Percentiles rank a stretch among this genome's conserved stretches.
These are phyloP conservation scores for Colletotrichum sp. DNA, from an alignment of 2,329 filamentous ascomycete genomes.

Conservation along the genomic window DNA sequence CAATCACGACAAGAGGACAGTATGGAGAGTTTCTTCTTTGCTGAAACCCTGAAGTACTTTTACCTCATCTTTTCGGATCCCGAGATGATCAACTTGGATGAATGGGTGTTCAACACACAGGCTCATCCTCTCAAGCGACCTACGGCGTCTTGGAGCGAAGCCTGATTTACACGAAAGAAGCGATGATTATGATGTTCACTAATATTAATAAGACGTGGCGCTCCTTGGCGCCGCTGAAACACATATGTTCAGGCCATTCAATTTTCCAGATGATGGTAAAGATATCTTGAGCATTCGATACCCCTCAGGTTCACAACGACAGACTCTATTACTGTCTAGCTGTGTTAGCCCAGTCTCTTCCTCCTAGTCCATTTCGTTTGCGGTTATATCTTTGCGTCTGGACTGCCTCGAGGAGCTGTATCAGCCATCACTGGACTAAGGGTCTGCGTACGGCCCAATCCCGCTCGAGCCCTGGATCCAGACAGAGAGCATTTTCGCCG, in stretches of 20 bases:
- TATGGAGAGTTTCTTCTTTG: constrained; percentile 71
- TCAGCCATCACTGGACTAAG: background rate
- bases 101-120: constrained; percentile 67
- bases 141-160: background rate
- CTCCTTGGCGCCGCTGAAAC: background rate
- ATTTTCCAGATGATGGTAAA: background rate
- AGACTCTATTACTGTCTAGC: no score
- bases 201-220: background rate
- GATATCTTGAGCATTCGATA: background rate
- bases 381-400: background rate
- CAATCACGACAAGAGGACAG: constrained; percentile 45
- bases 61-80: constrained; percentile 74
- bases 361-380: background rate
- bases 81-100: constrained; percentile 67
- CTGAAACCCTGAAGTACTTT: constrained; percentile 79
- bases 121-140: constrained; percentile 47
- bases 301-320: background rate
- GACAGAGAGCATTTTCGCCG: background rate
- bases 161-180: background rate
- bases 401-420: background rate
- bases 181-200: background rate
- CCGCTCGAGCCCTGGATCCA: background rate
- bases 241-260: background rate
- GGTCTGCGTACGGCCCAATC: background rate
- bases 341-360: background rate